Conservation (phyloP, 352 stramenopile species). For the Pythium diclinum region DNA sequence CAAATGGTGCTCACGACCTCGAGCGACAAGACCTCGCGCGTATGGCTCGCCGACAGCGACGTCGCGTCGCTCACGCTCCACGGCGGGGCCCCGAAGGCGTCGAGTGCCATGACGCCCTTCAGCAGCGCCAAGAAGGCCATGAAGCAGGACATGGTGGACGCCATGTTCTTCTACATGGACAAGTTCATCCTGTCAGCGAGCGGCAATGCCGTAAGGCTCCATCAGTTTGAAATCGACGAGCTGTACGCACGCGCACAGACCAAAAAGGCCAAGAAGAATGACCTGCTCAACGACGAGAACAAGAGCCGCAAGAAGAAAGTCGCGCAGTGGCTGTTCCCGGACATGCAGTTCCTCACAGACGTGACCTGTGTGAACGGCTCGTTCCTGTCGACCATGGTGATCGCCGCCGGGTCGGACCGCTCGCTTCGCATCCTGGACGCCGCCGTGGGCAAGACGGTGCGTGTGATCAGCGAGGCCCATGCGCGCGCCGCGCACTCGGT, state of each 20-base stretch:
- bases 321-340: constrained; percentile 52
- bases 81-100: constrained; percentile 34
- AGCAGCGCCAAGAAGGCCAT: constrained; percentile 48
- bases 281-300: constrained; percentile 44
- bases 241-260: constrained; percentile 40
- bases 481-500: constrained; percentile 63
- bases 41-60: constrained; percentile 69
- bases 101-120: constrained; percentile 25
- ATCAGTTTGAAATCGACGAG: constrained; percentile 77
- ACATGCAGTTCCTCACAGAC: constrained; percentile 67
- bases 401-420: constrained; percentile 72
- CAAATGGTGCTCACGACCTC: constrained; percentile 66
- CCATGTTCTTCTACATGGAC: constrained; percentile 87
- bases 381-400: constrained; percentile 73
- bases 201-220: constrained; percentile 58
- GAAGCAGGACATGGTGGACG: constrained; percentile 59
- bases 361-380: constrained; percentile 76
- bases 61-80: constrained; percentile 57
- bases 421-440: constrained; percentile 76
- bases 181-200: constrained; percentile 77
- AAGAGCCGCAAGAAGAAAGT: constrained; percentile 67
- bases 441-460: constrained; percentile 45
- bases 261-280: constrained; percentile 41
- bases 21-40: constrained; percentile 58
- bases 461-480: constrained; percentile 64